Percentiles rank a stretch among this genome's conserved stretches.
These are phyloP conservation scores for Geotrichum aggregatum DNA, from an alignment of 1,139 yeast genomes.

Conservation along the genomic window DNA sequence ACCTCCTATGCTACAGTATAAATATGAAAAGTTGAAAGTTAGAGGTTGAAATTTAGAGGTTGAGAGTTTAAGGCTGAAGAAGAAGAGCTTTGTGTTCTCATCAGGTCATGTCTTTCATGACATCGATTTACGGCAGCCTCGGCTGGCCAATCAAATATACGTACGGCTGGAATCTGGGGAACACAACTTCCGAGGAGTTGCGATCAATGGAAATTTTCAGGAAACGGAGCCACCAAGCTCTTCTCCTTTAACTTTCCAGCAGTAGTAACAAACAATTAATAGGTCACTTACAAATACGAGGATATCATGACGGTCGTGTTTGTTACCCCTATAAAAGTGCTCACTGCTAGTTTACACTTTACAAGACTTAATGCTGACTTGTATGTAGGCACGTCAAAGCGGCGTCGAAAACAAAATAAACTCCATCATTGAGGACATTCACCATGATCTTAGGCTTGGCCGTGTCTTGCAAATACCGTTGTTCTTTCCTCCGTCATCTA, in stretches of 20 bases:
- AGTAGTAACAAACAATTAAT: too few relatives aligned
- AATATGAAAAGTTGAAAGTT: neutral
- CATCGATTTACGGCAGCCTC: neutral
- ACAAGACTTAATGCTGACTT: neutral
- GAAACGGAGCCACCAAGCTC: too few relatives aligned
- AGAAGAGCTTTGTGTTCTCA: neutral
- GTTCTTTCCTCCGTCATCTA: neutral
- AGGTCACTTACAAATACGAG: too few relatives aligned
- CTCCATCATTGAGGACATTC: constrained; percentile 4
- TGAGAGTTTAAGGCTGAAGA: too few relatives aligned
- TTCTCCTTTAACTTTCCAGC: too few relatives aligned
- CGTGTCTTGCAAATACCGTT: neutral
- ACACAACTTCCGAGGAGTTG: neutral
- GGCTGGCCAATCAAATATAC: neutral
- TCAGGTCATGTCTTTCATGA: neutral
- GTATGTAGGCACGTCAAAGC: neutral
- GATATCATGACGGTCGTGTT: constrained; percentile 2
- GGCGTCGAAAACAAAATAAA: constrained; percentile 2
- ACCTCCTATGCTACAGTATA: too few relatives aligned
- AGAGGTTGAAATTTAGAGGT: neutral
- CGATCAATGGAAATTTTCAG: neutral
- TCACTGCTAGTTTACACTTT: too few relatives aligned
- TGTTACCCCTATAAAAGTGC: constrained; percentile 6
- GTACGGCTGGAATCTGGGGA: constrained; percentile 1
- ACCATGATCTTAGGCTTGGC: neutral